Evolutionary conservation across 352 stramenopile genomes (phyloP).

Genomic region (Pythium utonaiense): DNA sequence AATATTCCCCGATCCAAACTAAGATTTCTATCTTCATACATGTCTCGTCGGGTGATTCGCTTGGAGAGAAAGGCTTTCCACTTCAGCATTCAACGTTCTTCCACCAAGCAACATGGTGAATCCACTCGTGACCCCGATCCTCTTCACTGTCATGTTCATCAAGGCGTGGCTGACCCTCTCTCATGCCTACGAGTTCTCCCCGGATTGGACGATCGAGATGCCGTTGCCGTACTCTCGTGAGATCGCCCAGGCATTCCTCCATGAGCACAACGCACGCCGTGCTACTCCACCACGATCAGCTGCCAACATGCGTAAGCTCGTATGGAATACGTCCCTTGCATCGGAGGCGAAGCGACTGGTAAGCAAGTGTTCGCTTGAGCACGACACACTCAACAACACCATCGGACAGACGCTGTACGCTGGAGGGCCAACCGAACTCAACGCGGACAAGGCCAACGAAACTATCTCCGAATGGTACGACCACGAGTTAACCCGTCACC

Average conservation of each 20-base stretch:
- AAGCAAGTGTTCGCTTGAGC: slow-evolving; percentile 7
- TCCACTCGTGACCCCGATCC: background rate
- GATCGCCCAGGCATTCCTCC: slow-evolving; percentile 17
- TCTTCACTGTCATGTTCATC: background rate
- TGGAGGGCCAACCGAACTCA: background rate
- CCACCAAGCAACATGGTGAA: background rate
- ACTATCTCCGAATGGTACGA: slow-evolving; percentile 17
- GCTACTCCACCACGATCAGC: slow-evolving; percentile 6
- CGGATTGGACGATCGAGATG: slow-evolving; percentile 20
- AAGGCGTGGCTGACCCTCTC: too few relatives aligned
- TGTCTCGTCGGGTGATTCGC: too few relatives aligned
- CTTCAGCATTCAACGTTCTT: too few relatives aligned
- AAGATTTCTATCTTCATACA: too few relatives aligned
- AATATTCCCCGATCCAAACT: too few relatives aligned
- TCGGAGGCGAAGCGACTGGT: background rate
- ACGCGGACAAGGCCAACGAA: slow-evolving; percentile 4
- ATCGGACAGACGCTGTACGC: slow-evolving; percentile 14
- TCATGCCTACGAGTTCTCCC: slow-evolving; percentile 15
- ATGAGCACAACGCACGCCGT: slow-evolving; percentile 14
- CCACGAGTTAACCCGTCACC: slow-evolving; percentile 3
- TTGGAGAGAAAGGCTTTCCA: too few relatives aligned
- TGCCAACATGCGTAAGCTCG: slow-evolving; percentile 21
- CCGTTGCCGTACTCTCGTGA: slow-evolving; percentile 17
- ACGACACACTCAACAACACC: slow-evolving; percentile 12
- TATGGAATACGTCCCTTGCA: slow-evolving; percentile 18